A percentile compares a stretch with the other conserved stretches of the same genome.
phyloP scores from a whole-genome alignment of 768 basidiomycete species.

The Cubamyces sp. region DNA sequence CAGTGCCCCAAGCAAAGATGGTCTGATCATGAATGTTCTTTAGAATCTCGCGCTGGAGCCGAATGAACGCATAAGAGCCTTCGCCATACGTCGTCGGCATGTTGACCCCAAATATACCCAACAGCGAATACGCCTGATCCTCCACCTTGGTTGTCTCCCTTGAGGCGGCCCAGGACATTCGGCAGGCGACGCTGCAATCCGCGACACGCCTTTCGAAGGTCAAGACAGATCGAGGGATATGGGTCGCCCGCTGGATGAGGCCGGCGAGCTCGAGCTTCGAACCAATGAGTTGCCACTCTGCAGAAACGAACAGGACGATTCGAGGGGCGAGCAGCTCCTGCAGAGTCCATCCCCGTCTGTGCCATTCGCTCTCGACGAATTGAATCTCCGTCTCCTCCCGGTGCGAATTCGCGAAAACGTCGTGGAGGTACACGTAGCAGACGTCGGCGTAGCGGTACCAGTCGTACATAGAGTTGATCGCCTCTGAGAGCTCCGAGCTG shows the following conservation, averaged over 20 bases:
- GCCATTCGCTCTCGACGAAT: slow-evolving; percentile 13
- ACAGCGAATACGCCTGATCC: slow-evolving; percentile 22
- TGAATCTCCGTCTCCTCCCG: not conserved
- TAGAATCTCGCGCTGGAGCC: slow-evolving; percentile 20
- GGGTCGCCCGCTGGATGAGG: slow-evolving; percentile 7
- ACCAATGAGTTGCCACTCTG: slow-evolving; percentile 13
- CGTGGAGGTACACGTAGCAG: slow-evolving; percentile 19
- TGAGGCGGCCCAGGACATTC: slow-evolving; percentile 21
- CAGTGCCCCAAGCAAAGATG: slow-evolving; percentile 19
- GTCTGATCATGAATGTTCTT: slow-evolving; percentile 18
- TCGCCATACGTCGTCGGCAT: slow-evolving; percentile 21
- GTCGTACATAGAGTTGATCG: slow-evolving; percentile 21
- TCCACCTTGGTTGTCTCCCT: slow-evolving; percentile 17
- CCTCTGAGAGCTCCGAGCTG: slow-evolving; percentile 22
- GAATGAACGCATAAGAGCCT: slow-evolving; percentile 17
- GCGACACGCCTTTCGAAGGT: not conserved
- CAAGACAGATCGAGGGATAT: slow-evolving; percentile 8
- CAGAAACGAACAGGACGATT: slow-evolving; percentile 13
- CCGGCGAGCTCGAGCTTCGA: slow-evolving; percentile 16
- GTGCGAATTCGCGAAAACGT: slow-evolving; percentile 1
- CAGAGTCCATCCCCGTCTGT: slow-evolving; percentile 21
- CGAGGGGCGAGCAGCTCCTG: slow-evolving; percentile 20
- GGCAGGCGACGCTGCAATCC: slow-evolving; percentile 11
- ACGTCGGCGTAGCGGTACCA: slow-evolving; percentile 16
- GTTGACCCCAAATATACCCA: slow-evolving; percentile 24